Conservation (phyloP, 208 protist species). For the Leishmania arabica region DNA sequence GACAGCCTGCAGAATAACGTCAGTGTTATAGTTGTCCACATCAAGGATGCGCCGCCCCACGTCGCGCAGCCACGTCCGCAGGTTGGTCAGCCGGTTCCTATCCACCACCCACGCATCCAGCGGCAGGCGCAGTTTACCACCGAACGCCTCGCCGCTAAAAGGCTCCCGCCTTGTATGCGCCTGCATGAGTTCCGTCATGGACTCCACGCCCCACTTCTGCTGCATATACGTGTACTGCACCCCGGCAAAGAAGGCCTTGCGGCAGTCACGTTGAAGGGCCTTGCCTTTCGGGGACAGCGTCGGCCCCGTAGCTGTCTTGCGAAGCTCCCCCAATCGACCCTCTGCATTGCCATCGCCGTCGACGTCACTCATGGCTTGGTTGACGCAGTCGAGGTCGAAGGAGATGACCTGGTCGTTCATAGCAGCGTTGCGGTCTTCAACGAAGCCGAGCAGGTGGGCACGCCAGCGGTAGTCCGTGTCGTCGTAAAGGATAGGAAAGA, state of each 20-base stretch:
- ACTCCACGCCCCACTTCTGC: slow-evolving; percentile 18
- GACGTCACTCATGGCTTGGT: not conserved
- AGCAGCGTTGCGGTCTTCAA: not conserved
- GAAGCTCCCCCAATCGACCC: not conserved
- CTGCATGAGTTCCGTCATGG: slow-evolving; percentile 6
- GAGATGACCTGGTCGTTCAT: slow-evolving; percentile 22
- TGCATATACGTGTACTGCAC: slow-evolving; percentile 31
- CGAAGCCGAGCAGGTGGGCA: slow-evolving; percentile 38
- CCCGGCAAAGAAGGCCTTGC: slow-evolving; percentile 11
- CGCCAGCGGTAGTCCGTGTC: slow-evolving; percentile 48
- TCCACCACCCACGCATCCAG: slow-evolving; percentile 37
- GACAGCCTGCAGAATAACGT: slow-evolving; percentile 27
- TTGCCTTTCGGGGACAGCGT: slow-evolving; percentile 3
- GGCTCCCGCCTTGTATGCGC: slow-evolving; percentile 1
- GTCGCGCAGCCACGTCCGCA: slow-evolving; percentile 23
- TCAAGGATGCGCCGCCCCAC: slow-evolving; percentile 7
- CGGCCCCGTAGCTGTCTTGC: not conserved
- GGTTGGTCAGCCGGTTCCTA: slow-evolving; percentile 7
- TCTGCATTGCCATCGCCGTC: not conserved
- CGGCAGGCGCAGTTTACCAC: slow-evolving; percentile 21
- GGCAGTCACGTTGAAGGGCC: slow-evolving; percentile 22
- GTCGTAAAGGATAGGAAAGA: slow-evolving; percentile 49
- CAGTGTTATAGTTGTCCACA: slow-evolving; percentile 12
- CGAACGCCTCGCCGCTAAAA: slow-evolving; percentile 15
- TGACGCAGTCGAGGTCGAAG: slow-evolving; percentile 27